Conservation (phyloP, 2,329 filamentous ascomycete genomes). For the Aspergillus latus region DNA sequence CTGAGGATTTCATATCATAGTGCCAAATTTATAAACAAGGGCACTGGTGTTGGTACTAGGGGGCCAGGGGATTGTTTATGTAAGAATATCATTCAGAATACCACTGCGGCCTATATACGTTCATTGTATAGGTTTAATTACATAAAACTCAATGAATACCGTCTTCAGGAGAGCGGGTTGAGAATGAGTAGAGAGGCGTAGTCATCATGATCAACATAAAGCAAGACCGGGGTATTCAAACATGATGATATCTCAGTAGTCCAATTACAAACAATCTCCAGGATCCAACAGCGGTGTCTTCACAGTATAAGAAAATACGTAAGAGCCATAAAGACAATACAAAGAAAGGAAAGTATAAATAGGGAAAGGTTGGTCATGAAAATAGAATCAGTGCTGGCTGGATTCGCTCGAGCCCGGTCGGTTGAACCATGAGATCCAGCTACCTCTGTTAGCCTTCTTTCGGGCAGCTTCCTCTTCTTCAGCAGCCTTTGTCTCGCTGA, state of each 20-base stretch:
- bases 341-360: constrained; percentile 1
- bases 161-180: background rate
- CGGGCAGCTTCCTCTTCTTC: constrained; percentile 46
- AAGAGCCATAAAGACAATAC: constrained; percentile 4
- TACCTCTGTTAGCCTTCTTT: constrained; percentile 48
- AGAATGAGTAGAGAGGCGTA: constrained; percentile 7
- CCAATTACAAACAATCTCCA: constrained; percentile 14
- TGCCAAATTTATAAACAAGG: background rate
- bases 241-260: constrained; percentile 17
- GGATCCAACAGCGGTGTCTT: background rate
- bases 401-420: constrained; percentile 33
- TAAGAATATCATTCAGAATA: constrained; percentile 13
- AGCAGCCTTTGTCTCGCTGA: constrained; percentile 50
- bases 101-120: constrained; percentile 23
- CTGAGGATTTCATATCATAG: background rate
- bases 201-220: constrained; percentile 16
- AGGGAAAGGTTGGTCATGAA: constrained; percentile 5
- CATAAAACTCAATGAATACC: constrained; percentile 15
- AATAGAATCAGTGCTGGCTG: constrained; percentile 16
- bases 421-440: constrained; percentile 51
- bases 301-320: constrained; percentile 4
- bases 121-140: constrained; percentile 18
- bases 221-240: constrained; percentile 20
- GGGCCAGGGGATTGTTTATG: background rate
- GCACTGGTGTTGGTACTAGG: background rate